A percentile compares a stretch with the other conserved stretches of the same genome.
phyloP scores from a whole-genome alignment of 495 filamentous ascomycete species.

The Penicillium tannophilum region DNA sequence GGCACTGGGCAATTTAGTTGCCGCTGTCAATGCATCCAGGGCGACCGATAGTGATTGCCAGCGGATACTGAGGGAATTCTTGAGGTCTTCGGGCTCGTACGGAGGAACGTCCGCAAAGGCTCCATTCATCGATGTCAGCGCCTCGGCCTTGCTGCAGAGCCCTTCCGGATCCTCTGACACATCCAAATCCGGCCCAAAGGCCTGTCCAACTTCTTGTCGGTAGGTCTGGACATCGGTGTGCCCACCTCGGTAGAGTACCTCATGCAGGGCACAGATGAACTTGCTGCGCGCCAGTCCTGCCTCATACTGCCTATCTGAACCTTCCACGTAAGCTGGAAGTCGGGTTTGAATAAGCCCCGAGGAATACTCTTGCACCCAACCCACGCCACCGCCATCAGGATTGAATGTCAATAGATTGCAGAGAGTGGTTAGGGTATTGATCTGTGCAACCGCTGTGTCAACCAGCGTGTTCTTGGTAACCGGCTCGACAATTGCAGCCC shows the following conservation, averaged over 20 bases:
- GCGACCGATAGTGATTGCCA: constrained; percentile 55
- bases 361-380: constrained; percentile 60
- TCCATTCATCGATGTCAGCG: constrained; percentile 55
- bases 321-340: constrained; percentile 47
- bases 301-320: constrained; percentile 51
- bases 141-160: constrained; percentile 60
- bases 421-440: constrained; percentile 58
- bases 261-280: constrained; percentile 54
- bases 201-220: constrained; percentile 46
- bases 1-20: constrained; percentile 52
- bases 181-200: constrained; percentile 45
- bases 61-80: constrained; percentile 34
- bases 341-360: constrained; percentile 47
- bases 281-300: constrained; percentile 53
- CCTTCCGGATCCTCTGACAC: constrained; percentile 48
- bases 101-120: constrained; percentile 41
- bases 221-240: constrained; percentile 52
- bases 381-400: constrained; percentile 40
- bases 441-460: constrained; percentile 64
- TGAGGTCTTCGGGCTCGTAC: constrained; percentile 28
- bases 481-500: constrained; percentile 63
- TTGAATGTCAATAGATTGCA: constrained; percentile 54
- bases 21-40: constrained; percentile 52
- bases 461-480: constrained; percentile 63
- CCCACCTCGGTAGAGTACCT: constrained; percentile 55